phyloP scores from a whole-genome alignment of 495 filamentous ascomycete genomes.

The Lophiotrema nucula region DNA sequence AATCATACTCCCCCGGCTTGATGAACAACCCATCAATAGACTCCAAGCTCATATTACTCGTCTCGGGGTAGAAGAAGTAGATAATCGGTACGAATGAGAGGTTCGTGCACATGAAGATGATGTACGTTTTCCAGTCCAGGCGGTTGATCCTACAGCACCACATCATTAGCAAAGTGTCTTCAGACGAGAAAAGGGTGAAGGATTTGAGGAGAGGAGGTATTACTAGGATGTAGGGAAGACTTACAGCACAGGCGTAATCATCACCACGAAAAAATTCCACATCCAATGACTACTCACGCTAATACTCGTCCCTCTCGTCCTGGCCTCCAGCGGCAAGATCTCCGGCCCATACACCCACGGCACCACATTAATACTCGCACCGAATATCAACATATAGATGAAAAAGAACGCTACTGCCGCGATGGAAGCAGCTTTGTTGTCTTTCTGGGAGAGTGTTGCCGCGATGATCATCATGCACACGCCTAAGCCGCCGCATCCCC shows the following conservation, averaged over 20 bases:
- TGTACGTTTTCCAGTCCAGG: slow-evolving; percentile 28
- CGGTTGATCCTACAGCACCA: slow-evolving; percentile 20
- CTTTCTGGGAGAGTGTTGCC: slow-evolving; percentile 14
- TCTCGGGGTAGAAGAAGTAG: slow-evolving; percentile 46
- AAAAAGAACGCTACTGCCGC: slow-evolving; percentile 35
- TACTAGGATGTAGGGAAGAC: too few species aligned
- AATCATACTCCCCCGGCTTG: slow-evolving; percentile 1
- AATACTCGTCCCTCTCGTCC: slow-evolving; percentile 44
- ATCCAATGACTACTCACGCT: slow-evolving; percentile 46
- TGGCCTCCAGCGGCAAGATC: slow-evolving; percentile 38
- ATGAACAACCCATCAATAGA: slow-evolving; percentile 10
- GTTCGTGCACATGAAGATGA: slow-evolving; percentile 31
- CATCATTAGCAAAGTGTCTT: too few species aligned
- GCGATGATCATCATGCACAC: slow-evolving; percentile 54
- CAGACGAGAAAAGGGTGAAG: too few species aligned
- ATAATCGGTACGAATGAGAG: slow-evolving; percentile 45
- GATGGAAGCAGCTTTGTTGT: slow-evolving; percentile 42
- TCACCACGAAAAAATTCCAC: slow-evolving; percentile 39
- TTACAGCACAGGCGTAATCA: slow-evolving; percentile 35
- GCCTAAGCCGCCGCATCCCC: slow-evolving; percentile 49
- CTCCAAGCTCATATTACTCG: slow-evolving; percentile 1
- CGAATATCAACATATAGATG: slow-evolving; percentile 51
- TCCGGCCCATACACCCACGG: slow-evolving; percentile 49
- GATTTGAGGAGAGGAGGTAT: too few species aligned
- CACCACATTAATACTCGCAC: slow-evolving; percentile 47